Evolutionary conservation across 225 moss, liverwort and hornwort species (phyloP).

Genomic region (Physcomitrium patens): DNA sequence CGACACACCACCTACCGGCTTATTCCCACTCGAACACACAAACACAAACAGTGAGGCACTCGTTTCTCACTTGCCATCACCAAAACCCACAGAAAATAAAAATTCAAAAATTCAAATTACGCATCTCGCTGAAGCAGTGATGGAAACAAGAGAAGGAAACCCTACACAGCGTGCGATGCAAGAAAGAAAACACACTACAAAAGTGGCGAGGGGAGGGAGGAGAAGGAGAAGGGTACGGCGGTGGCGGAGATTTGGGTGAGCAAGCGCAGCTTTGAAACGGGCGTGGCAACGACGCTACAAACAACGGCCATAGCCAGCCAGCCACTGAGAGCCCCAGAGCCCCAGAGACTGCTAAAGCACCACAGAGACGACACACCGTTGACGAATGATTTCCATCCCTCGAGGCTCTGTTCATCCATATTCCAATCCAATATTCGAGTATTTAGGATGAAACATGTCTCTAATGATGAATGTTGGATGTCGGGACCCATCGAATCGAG

Average conservation of each 20-base stretch:
- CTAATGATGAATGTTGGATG: too few species aligned
- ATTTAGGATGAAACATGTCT: too few species aligned
- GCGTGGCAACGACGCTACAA: slow-evolving; percentile 32
- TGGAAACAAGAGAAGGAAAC: not conserved
- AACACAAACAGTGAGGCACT: not conserved
- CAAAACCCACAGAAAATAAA: not conserved
- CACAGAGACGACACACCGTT: too few species aligned
- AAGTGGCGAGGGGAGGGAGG: not conserved
- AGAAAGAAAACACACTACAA: not conserved
- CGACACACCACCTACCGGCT: not conserved
- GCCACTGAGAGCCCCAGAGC: too few species aligned
- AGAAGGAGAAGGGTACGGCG: not conserved
- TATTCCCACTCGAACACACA: not conserved
- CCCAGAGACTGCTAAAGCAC: not conserved
- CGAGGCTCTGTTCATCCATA: too few species aligned
- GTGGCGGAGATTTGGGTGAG: not conserved
- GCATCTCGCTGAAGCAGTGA: not conserved
- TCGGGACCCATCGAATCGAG: too few species aligned
- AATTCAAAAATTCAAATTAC: not conserved
- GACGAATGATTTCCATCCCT: not conserved
- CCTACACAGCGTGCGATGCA: slow-evolving; percentile 3
- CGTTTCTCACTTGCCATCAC: not conserved
- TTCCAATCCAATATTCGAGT: too few species aligned
- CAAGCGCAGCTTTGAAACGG: not conserved
- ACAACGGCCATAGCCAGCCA: not conserved